These are phyloP conservation scores for Termitomyces sp. DNA, from an alignment of 768 basidiomycete genomes.

Conservation along the genomic window DNA sequence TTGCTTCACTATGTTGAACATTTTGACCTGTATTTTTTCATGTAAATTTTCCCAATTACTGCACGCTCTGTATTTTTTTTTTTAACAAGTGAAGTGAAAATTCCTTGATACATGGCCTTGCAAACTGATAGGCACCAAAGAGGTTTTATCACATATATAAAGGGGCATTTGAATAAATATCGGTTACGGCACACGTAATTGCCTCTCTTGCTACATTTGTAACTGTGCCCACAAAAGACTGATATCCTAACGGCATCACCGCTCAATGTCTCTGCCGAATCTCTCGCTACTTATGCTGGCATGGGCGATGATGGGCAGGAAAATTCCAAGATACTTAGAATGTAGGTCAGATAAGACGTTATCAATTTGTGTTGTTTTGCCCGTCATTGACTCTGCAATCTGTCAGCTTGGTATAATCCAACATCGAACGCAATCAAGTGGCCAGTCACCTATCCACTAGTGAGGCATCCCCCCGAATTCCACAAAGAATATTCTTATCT, in stretches of 20 bases:
- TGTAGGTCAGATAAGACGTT: slow-evolving; percentile 11
- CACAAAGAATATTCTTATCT: not conserved
- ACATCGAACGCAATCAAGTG: slow-evolving; percentile 12
- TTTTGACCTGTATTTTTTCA: not conserved
- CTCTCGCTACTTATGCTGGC: slow-evolving; percentile 13
- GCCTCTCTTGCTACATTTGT: too few species aligned
- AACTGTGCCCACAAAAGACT: not conserved
- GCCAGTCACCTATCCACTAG: slow-evolving; percentile 16
- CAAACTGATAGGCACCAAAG: not conserved
- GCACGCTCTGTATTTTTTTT: not conserved
- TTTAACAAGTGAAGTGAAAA: not conserved
- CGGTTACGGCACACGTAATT: not conserved
- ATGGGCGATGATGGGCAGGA: slow-evolving; percentile 8
- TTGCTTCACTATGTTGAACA: not conserved
- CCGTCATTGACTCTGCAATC: not conserved
- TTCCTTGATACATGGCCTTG: not conserved
- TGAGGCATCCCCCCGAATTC: not conserved
- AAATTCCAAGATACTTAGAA: slow-evolving; percentile 12
- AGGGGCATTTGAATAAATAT: not conserved
- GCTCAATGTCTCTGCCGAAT: slow-evolving; percentile 11
- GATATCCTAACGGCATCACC: slow-evolving; percentile 4
- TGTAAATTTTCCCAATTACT: not conserved
- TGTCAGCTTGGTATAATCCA: slow-evolving; percentile 24
- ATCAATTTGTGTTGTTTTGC: not conserved
- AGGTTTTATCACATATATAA: not conserved